Evolutionary conservation across 2,329 filamentous ascomycete species (phyloP).

Genomic region (Chrysoporthe austroafricana): DNA sequence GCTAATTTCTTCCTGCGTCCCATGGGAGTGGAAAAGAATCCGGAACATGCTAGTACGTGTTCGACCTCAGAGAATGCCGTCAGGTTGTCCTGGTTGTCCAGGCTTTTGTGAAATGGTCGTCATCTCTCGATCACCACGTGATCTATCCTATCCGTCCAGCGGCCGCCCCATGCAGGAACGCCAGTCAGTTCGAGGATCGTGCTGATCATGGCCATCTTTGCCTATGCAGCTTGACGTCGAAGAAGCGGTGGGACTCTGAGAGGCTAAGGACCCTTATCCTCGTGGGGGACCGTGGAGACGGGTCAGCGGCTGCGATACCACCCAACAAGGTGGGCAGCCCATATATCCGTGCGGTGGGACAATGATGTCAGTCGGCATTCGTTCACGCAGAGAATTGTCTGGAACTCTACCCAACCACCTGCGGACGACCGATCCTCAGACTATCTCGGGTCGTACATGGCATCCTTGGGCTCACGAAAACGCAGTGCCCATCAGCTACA

Average conservation of each 20-base stretch:
- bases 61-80: too few species aligned
- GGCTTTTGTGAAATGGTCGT: background rate
- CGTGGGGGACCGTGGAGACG: background rate
- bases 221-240: conserved; percentile 28
- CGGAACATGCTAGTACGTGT: too few species aligned
- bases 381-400: background rate
- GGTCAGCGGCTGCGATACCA: background rate
- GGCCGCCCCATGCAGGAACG: background rate
- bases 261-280: background rate
- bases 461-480: background rate
- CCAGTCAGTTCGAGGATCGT: background rate
- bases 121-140: background rate
- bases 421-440: conserved; percentile 2
- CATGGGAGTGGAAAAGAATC: too few species aligned
- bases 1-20: too few species aligned
- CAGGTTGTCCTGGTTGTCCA: too few species aligned
- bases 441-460: background rate
- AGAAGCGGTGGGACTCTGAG: conserved; percentile 23
- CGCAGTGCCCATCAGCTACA: background rate
- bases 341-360: background rate
- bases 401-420: background rate
- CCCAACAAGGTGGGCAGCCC: background rate
- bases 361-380: conserved; percentile 18
- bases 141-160: background rate
- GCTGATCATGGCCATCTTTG: background rate